phyloP scores from a whole-genome alignment of 2,329 filamentous ascomycete species.

The Fonsecaea nubica region DNA sequence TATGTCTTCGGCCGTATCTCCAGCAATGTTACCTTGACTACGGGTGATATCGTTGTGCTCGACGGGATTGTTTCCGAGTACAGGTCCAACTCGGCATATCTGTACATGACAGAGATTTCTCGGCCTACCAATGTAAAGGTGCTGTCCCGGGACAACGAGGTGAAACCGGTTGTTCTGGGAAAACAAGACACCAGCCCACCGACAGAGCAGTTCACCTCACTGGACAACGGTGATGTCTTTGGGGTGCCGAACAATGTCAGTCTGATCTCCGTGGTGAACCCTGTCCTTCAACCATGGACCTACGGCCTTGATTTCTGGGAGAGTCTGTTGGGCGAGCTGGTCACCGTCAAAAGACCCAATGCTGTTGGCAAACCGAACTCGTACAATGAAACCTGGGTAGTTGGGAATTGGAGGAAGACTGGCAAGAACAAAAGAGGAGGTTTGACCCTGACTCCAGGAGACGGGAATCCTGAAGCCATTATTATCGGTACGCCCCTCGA shows the following conservation, averaged over 20 bases:
- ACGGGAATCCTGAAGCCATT: conserved; percentile 74
- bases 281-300: conserved; percentile 63
- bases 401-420: conserved; percentile 68
- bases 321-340: conserved; percentile 70
- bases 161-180: conserved; percentile 67
- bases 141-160: conserved; percentile 60
- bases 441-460: conserved; percentile 66
- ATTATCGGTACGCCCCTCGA: conserved; percentile 70
- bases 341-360: conserved; percentile 65
- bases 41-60: conserved; percentile 69
- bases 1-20: conserved; percentile 63
- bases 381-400: conserved; percentile 73
- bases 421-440: conserved; percentile 69
- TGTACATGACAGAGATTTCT: conserved; percentile 69
- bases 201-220: conserved; percentile 64
- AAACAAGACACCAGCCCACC: conserved; percentile 63
- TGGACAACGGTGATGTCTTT: conserved; percentile 72
- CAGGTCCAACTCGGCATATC: conserved; percentile 62
- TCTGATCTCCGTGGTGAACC: conserved; percentile 65
- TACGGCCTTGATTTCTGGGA: conserved; percentile 79
- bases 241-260: conserved; percentile 67
- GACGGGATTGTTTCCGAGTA: conserved; percentile 65
- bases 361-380: conserved; percentile 67
- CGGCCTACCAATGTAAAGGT: conserved; percentile 62
- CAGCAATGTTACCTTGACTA: conserved; percentile 53